These are phyloP conservation scores for Teratosphaeria epicoccoides DNA, from an alignment of 2,329 filamentous ascomycete species.

Conservation along the genomic window DNA sequence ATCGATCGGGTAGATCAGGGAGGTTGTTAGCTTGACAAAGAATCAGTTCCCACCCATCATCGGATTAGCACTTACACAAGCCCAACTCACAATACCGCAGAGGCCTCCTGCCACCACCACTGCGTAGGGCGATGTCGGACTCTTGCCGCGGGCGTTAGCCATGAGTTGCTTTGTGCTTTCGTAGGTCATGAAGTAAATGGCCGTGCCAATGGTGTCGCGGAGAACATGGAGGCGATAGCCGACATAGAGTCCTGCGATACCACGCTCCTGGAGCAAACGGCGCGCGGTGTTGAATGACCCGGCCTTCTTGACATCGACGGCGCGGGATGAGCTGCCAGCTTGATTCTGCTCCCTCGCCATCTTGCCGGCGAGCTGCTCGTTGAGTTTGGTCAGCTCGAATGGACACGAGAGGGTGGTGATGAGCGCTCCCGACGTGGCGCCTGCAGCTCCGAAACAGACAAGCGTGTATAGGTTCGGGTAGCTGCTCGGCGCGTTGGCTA, in stretches of 20 bases:
- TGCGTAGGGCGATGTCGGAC: conserved; percentile 67
- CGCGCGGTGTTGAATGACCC: conserved; percentile 48
- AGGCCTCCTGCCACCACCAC: conserved; percentile 69
- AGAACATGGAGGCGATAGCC: conserved; percentile 76
- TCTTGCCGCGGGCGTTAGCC: conserved; percentile 61
- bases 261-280: conserved; percentile 66
- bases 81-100: conserved; percentile 77
- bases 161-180: conserved; percentile 76
- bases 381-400: conserved; percentile 83
- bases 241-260: conserved; percentile 64
- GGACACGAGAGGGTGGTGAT: conserved; percentile 77
- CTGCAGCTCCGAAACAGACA: conserved; percentile 65
- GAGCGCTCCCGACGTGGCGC: conserved; percentile 66
- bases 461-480: conserved; percentile 65
- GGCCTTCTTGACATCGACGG: conserved; percentile 10
- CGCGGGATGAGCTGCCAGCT: not conserved
- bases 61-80: conserved; percentile 47
- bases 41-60: not conserved
- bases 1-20: conserved; percentile 53
- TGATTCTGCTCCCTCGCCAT: conserved; percentile 41
- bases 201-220: conserved; percentile 71
- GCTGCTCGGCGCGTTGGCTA: conserved; percentile 59
- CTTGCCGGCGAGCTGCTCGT: conserved; percentile 72
- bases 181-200: conserved; percentile 82
- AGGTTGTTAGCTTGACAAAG: conserved; percentile 5